These are phyloP conservation scores for Sporothrix globosa DNA, from an alignment of 2,329 filamentous ascomycete genomes.

Conservation along the genomic window DNA sequence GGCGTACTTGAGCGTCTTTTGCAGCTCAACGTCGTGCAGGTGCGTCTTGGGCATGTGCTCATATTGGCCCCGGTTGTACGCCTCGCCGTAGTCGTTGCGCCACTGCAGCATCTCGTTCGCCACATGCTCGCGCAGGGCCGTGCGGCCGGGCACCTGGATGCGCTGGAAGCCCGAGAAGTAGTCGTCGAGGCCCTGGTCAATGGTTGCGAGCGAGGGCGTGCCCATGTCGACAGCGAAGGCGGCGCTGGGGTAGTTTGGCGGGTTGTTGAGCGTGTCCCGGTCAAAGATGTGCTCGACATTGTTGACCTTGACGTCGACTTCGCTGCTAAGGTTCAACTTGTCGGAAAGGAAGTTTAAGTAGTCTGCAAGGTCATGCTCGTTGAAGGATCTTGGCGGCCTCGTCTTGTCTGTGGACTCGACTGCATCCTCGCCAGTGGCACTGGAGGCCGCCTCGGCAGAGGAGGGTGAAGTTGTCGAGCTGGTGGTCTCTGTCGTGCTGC, in stretches of 20 bases:
- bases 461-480: too few species aligned
- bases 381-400: background rate
- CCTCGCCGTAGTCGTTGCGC: constrained; percentile 27
- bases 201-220: constrained; percentile 24
- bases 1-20: background rate
- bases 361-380: constrained; percentile 13
- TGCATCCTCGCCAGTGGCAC: background rate
- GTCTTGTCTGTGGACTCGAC: background rate
- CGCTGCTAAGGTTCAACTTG: constrained; percentile 38
- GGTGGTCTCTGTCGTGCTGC: too few species aligned
- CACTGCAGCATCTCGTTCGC: background rate
- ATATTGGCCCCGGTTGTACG: background rate
- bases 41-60: constrained; percentile 11
- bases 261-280: background rate
- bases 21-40: background rate
- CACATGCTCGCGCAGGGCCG: background rate
- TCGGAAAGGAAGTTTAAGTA: constrained; percentile 40
- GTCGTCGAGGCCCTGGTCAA: background rate
- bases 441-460: background rate
- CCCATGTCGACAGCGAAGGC: constrained; percentile 36
- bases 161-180: background rate
- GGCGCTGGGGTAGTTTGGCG: constrained; percentile 18
- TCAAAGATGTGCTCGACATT: constrained; percentile 21
- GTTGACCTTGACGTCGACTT: constrained; percentile 36
- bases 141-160: constrained; percentile 17